Conservation (phyloP, 192 early-diverging fungal species). For the Backusella luteola region DNA sequence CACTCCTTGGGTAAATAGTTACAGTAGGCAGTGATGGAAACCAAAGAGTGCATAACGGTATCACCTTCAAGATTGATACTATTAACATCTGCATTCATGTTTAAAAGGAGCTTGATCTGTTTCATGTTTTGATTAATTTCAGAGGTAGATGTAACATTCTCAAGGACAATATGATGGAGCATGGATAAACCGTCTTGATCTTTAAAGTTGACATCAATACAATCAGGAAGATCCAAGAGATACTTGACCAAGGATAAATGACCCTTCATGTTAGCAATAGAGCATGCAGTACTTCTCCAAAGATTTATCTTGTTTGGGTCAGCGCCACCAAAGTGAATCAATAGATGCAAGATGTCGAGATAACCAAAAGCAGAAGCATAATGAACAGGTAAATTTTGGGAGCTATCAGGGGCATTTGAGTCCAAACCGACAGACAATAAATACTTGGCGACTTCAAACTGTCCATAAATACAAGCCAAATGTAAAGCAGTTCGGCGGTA, state of each 20-base stretch:
- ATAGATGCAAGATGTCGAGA: slow-evolving; percentile 33
- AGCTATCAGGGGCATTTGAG: slow-evolving; percentile 42
- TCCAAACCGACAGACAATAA: slow-evolving; percentile 45
- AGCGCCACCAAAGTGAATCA: slow-evolving; percentile 41
- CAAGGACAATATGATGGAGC: slow-evolving; percentile 37
- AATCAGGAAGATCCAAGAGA: slow-evolving; percentile 28
- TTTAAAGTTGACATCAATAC: slow-evolving; percentile 44
- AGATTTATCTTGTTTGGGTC: slow-evolving; percentile 39
- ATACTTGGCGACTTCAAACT: slow-evolving; percentile 38
- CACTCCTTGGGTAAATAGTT: background rate
- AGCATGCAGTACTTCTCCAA: slow-evolving; percentile 52
- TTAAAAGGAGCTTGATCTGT: slow-evolving; percentile 27
- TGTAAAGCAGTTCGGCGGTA: slow-evolving; percentile 30
- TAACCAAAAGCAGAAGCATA: slow-evolving; percentile 52
- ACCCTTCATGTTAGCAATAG: slow-evolving; percentile 55
- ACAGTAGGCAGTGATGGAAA: background rate
- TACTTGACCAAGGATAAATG: slow-evolving; percentile 43
- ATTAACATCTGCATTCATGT: slow-evolving; percentile 40
- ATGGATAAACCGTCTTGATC: slow-evolving; percentile 48
- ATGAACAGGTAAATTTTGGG: slow-evolving; percentile 47
- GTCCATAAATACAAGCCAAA: slow-evolving; percentile 42
- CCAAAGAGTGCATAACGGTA: slow-evolving; percentile 18
- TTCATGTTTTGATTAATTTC: slow-evolving; percentile 32
- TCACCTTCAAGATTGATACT: slow-evolving; percentile 31
- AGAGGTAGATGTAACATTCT: background rate